Percentiles rank a stretch among this genome's conserved stretches.
These are phyloP conservation scores for Nitzschia sp. DNA, from an alignment of 108 stramenopile genomes.

Conservation along the genomic window DNA sequence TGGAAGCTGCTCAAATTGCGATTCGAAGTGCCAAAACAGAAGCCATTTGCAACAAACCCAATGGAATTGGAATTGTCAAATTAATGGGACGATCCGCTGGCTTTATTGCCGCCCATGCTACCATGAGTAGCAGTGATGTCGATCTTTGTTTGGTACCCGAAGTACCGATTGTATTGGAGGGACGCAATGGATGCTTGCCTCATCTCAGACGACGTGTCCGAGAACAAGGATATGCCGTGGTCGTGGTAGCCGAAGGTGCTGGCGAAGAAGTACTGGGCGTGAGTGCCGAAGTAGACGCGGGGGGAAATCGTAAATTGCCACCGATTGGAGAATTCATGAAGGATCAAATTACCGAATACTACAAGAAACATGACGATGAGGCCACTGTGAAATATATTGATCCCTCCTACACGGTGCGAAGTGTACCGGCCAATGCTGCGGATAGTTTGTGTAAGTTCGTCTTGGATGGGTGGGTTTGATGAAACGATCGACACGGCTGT, in stretches of 20 bases:
- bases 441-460: constrained; percentile 76
- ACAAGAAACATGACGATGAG: constrained; percentile 68
- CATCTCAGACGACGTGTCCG: constrained; percentile 82
- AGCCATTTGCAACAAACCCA: constrained; percentile 95
- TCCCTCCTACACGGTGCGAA: constrained; percentile 97
- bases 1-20: constrained; percentile 90
- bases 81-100: constrained; percentile 95
- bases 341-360: constrained; percentile 71
- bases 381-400: constrained; percentile 91
- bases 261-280: constrained; percentile 94
- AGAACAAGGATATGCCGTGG: constrained; percentile 95
- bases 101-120: constrained; percentile 93
- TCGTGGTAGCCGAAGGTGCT: constrained; percentile 98
- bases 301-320: constrained; percentile 95
- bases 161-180: constrained; percentile 92
- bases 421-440: constrained; percentile 93
- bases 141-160: constrained; percentile 97
- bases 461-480: neutral
- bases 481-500: neutral
- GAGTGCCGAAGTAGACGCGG: constrained; percentile 89
- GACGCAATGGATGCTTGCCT: constrained; percentile 89
- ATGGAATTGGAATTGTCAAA: constrained; percentile 96
- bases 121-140: constrained; percentile 90
- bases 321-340: constrained; percentile 93
- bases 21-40: constrained; percentile 92